These are phyloP conservation scores for Vigna trinervia DNA, from an alignment of 306 rosid species.

Conservation along the genomic window DNA sequence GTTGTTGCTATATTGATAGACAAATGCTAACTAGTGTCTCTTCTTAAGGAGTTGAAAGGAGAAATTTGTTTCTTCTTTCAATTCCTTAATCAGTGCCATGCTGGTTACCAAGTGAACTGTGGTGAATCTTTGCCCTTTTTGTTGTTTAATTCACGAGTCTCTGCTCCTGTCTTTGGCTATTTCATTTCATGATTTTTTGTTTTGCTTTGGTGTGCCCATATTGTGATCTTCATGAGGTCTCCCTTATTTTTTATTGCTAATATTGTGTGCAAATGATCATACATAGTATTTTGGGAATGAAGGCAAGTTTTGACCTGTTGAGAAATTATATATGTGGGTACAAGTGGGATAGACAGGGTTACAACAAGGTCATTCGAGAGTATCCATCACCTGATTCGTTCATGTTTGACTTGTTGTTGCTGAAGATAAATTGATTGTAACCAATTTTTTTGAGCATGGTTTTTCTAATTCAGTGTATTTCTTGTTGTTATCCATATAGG, in stretches of 20 bases:
- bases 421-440: neutral
- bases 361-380: neutral
- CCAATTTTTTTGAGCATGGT: neutral
- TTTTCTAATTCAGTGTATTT: neutral
- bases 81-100: too few species aligned
- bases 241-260: neutral
- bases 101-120: neutral
- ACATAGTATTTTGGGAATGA: constrained; percentile 3
- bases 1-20: neutral
- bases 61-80: too few species aligned
- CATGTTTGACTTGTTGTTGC: constrained; percentile 13
- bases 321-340: neutral
- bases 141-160: neutral
- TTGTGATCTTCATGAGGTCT: neutral
- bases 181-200: neutral
- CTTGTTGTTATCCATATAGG: neutral
- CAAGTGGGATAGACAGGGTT: neutral
- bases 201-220: neutral
- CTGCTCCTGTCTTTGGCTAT: neutral
- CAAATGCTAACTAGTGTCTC: too few species aligned
- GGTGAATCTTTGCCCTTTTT: neutral
- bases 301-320: neutral
- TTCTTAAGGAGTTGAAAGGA: too few species aligned
- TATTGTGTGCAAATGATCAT: neutral
- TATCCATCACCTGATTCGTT: neutral